These are phyloP conservation scores for Zygotorulaspora florentina DNA, from an alignment of 805 yeast genomes.

Conservation along the genomic window DNA sequence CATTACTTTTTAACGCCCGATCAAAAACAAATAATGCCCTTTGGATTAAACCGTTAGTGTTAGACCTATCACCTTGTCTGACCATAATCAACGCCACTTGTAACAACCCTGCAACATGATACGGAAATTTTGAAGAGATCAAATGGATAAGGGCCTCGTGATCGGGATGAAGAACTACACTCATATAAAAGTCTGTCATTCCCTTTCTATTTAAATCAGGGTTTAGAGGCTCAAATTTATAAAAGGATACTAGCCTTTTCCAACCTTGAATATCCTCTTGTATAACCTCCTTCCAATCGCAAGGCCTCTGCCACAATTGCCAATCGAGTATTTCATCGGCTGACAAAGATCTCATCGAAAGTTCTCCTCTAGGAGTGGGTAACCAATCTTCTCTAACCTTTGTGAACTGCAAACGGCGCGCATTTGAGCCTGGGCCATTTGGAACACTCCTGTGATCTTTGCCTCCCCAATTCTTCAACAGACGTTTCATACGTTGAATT, in stretches of 20 bases:
- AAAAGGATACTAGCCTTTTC: slow-evolving; percentile 48
- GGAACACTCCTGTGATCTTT: slow-evolving; percentile 70
- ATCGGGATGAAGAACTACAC: slow-evolving; percentile 70
- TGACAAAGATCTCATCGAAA: slow-evolving; percentile 54
- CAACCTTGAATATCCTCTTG: slow-evolving; percentile 38
- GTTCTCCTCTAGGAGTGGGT: slow-evolving; percentile 60
- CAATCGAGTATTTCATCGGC: slow-evolving; percentile 38
- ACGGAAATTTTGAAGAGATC: slow-evolving; percentile 55
- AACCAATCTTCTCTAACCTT: slow-evolving; percentile 77
- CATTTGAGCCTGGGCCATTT: slow-evolving; percentile 47
- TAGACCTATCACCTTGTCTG: slow-evolving; percentile 68
- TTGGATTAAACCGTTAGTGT: slow-evolving; percentile 71
- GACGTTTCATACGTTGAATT: slow-evolving; percentile 47
- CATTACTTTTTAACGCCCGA: slow-evolving; percentile 58
- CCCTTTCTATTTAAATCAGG: slow-evolving; percentile 36
- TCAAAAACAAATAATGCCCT: slow-evolving; percentile 77
- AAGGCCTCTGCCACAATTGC: slow-evolving; percentile 36
- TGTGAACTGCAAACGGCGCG: slow-evolving; percentile 61
- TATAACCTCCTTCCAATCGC: slow-evolving; percentile 51
- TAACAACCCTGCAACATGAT: slow-evolving; percentile 71
- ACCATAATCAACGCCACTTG: slow-evolving; percentile 71
- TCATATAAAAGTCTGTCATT: slow-evolving; percentile 51
- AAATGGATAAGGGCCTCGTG: slow-evolving; percentile 64
- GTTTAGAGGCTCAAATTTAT: slow-evolving; percentile 43
- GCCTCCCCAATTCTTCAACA: slow-evolving; percentile 83